phyloP scores from a whole-genome alignment of 257 asterid genomes.

The Rehmannia glutinosa region DNA sequence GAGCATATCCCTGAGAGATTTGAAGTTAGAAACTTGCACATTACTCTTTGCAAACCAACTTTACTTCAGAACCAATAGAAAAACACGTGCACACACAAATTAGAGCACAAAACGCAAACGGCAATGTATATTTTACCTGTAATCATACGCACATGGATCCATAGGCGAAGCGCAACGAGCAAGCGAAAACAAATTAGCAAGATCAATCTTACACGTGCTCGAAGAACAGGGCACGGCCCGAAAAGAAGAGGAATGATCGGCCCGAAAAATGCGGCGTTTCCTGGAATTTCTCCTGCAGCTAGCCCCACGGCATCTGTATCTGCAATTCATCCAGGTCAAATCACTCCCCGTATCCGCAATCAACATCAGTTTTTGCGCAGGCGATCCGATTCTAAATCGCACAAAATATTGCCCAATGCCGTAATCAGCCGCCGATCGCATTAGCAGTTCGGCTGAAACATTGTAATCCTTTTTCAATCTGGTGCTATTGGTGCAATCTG shows the following conservation, averaged over 20 bases:
- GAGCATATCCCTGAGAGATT: no score
- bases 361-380: slow-evolving; percentile 34
- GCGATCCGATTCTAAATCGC: slow-evolving; percentile 40
- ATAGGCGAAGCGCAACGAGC: slow-evolving; percentile 38
- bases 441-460: slow-evolving; percentile 25
- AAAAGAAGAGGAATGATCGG: slow-evolving; percentile 42
- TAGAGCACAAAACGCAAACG: background rate
- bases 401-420: slow-evolving; percentile 57
- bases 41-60: background rate
- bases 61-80: slow-evolving; percentile 3
- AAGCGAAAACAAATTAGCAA: slow-evolving; percentile 45
- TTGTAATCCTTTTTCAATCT: background rate
- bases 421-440: slow-evolving; percentile 46
- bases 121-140: slow-evolving; percentile 29
- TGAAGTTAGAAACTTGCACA: no score
- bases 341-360: slow-evolving; percentile 68
- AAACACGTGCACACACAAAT: no score
- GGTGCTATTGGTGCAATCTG: slow-evolving; percentile 18
- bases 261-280: slow-evolving; percentile 28
- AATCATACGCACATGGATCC: slow-evolving; percentile 53
- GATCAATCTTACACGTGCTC: slow-evolving; percentile 31
- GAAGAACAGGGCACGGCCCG: slow-evolving; percentile 52
- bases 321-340: slow-evolving; percentile 53
- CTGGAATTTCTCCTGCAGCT: slow-evolving; percentile 17
- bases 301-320: slow-evolving; percentile 27